Evolutionary conservation across 306 rosid species (phyloP).

Genomic region (Cucurbita moschata): DNA sequence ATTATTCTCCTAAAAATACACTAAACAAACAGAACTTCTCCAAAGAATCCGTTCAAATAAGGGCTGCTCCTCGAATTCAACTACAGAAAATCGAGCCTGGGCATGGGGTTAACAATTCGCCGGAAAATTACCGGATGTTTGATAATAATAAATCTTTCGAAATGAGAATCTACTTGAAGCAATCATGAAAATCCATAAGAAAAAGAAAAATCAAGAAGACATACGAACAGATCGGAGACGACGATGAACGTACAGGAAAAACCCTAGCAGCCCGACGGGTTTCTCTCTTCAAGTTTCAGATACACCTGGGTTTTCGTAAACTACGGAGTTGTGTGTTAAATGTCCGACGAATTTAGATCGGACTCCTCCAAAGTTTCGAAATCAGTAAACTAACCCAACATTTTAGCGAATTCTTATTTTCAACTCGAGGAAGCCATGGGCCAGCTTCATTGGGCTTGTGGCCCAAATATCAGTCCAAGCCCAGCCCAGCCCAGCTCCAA

Average conservation of each 20-base stretch:
- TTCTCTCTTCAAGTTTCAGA: not conserved
- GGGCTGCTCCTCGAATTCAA: not conserved
- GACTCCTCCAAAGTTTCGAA: not conserved
- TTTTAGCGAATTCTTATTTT: not conserved
- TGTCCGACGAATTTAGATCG: not conserved
- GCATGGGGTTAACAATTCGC: not conserved
- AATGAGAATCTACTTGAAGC: not conserved
- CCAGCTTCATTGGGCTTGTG: no score
- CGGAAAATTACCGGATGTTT: not conserved
- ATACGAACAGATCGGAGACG: not conserved
- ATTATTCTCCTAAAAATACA: not conserved
- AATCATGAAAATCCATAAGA: not conserved
- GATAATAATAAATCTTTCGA: not conserved
- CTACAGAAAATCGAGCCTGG: not conserved
- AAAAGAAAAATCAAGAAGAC: not conserved
- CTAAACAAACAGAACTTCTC: not conserved
- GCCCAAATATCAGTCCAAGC: no score
- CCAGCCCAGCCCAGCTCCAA: no score
- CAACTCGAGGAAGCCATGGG: no score
- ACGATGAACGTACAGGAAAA: not conserved
- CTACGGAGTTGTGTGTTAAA: not conserved
- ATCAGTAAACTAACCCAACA: not conserved
- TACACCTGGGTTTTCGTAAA: not conserved
- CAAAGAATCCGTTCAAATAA: not conserved
- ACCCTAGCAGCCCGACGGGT: slow-evolving; percentile 4